phyloP scores from a whole-genome alignment of 495 filamentous ascomycete species.

The Staphylotrichum tortipilum region DNA sequence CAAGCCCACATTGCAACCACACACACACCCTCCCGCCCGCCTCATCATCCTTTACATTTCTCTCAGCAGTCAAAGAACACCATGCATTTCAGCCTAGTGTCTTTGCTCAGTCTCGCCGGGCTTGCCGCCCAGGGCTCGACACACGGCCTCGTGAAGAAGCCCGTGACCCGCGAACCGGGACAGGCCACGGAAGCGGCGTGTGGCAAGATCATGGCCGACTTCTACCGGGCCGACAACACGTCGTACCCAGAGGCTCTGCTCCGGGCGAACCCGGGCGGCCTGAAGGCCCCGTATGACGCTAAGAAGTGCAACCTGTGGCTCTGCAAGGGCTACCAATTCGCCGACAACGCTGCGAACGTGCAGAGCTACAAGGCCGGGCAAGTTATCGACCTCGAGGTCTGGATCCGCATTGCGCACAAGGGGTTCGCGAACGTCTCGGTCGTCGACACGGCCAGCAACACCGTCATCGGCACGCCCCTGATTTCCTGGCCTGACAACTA shows the following conservation, averaged over 20 bases:
- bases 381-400: constrained; percentile 49
- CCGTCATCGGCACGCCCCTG: constrained; percentile 47
- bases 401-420: constrained; percentile 54
- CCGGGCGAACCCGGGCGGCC: constrained; percentile 42
- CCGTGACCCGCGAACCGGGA: constrained; percentile 52
- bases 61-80: neutral
- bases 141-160: constrained; percentile 56
- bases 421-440: constrained; percentile 64
- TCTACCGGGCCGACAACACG: constrained; percentile 55
- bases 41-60: neutral
- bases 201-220: constrained; percentile 51
- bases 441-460: constrained; percentile 53
- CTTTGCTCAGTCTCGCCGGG: constrained; percentile 32
- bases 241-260: constrained; percentile 60
- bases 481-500: constrained; percentile 45
- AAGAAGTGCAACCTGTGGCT: constrained; percentile 56
- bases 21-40: no score
- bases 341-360: constrained; percentile 59
- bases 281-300: constrained; percentile 49
- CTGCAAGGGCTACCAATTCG: constrained; percentile 66
- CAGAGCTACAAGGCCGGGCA: constrained; percentile 53
- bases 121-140: constrained; percentile 46
- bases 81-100: constrained; percentile 11
- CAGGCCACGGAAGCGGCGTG: constrained; percentile 51
- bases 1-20: no score